Base-by-base conservation (phyloP, 257 asterid genomes). In the Jaltomata sinuosa region DNA sequence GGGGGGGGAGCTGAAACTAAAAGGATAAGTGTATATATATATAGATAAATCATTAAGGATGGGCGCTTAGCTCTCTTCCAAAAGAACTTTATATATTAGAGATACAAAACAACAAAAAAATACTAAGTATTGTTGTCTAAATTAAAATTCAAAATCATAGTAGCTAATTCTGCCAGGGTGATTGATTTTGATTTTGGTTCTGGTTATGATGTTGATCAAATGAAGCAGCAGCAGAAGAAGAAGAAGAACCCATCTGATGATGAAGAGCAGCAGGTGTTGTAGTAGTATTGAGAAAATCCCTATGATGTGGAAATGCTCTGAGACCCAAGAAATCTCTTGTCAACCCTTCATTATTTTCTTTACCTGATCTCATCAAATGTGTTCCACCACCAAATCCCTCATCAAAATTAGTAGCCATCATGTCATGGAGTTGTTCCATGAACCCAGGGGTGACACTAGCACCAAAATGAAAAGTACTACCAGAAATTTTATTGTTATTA, bases 251-350 rank as follows among this genome's bases (percentile, higher is more conserved):
- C 15, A 72, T 38, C 15, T 50, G 65, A 55, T 83, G 82, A 71
- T 21, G 59, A 71, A 7, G n/a, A 21, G 27, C 82, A 47, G 85
- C 16, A 45, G 79, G 38, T 8, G 62, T 18, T 1, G 27, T 29
- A 25, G 81, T 27, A 77, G 15, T 29, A 47, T 55, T 83, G 82
- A 83, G 61, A 59, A 83, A 83, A 25, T 54, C 77, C 53, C 65
- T 78, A 5, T 62, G 68, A 29, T 71, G 74, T 50, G 85, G 85
- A 61, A 72, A 83, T 71, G 82, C 62, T 71, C 22, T 55, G 3
- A 83, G 82, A 8, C 82, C 81, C 71, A 83, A 38, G 71, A 83
- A 83, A 61, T 83, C 85, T 83, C 85, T 53, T 71, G 85, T 82
- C 79, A 82, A 12, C 11, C 79, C 84, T 82, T 82, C 84, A 54